Base-by-base conservation (phyloP, 352 stramenopile species). In the Phytophthora aleatoria region DNA sequence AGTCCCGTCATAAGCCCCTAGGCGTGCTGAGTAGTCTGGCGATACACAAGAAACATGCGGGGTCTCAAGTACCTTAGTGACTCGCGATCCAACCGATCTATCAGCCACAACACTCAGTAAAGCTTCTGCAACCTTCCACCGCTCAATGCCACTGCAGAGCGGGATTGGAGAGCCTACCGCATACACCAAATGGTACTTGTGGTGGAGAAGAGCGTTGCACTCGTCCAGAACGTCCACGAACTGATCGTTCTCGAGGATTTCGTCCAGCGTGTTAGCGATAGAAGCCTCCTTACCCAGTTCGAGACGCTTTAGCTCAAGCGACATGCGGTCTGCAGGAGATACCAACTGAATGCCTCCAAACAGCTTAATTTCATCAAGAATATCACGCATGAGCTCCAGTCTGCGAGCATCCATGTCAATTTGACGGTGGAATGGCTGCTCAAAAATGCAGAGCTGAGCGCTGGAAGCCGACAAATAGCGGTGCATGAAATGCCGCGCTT, bases 181-280 rank as follows among this genome's bases (percentile, higher is more conserved):
- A 59, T 97, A 97, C 35, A 97, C 77, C 11, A 97, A 80, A 43
- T 97, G 90, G 53, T 95, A 97, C 10, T 81, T 81, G 70, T 97
- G 83, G 24, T 92, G 81, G 0, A 98, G 76, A 10, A 97, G 51
- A 7, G 92, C 92, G 67, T 97, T 90, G 41, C 75, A 83, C 43
- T 98, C 89, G 72, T 97, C 92, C 16, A 97, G 71, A 7, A 98
- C 76, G 53, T 97, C 90, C 1, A 88, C 61, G 47, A 81, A 93
- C 24, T 79, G 63, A 20, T 85, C 35, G 10, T 55, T 60, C 33
- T 83, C 63, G 28, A 94, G 64, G 26, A 87, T 67, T n/a, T 69
- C 54, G n/a, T 81, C 67, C 20, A 89, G 62, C 0, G 55, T 65
- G 13, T 60, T 44, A 9, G 64, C 13, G n/a, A 20, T 10, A 1